Percentiles rank a stretch among this genome's conserved stretches.
Evolutionary conservation across 768 basidiomycete genomes (phyloP).

Genomic region (Russula vinacea): DNA sequence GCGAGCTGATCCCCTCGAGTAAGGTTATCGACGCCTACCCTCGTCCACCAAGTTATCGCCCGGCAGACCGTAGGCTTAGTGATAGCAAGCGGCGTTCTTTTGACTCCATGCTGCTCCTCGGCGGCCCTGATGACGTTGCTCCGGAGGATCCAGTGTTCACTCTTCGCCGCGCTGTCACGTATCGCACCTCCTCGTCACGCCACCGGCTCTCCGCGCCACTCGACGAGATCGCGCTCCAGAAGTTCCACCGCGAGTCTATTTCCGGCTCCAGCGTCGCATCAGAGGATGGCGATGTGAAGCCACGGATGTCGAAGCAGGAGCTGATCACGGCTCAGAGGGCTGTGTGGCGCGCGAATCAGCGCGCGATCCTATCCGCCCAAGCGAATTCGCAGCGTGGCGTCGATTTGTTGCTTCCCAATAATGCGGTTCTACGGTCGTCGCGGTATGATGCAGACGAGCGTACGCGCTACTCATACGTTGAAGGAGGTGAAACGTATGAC

Average conservation of each 20-base stretch:
- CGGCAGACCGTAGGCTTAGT: constrained; percentile 55
- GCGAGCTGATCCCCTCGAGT: constrained; percentile 72
- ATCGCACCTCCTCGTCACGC: constrained; percentile 67
- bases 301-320: constrained; percentile 66
- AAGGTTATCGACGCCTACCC: constrained; percentile 82
- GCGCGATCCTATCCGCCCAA: constrained; percentile 81
- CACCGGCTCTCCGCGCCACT: constrained; percentile 71
- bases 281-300: constrained; percentile 45
- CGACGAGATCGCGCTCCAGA: constrained; percentile 78
- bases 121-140: constrained; percentile 67
- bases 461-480: constrained; percentile 92
- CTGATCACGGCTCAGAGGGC: constrained; percentile 93
- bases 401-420: constrained; percentile 83
- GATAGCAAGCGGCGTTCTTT: constrained; percentile 81
- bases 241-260: constrained; percentile 64
- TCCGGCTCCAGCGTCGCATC: constrained; percentile 56
- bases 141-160: constrained; percentile 87
- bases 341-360: constrained; percentile 78
- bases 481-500: constrained; percentile 89
- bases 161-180: constrained; percentile 76
- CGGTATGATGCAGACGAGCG: constrained; percentile 65
- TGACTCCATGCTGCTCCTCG: constrained; percentile 72
- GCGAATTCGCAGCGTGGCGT: constrained; percentile 82
- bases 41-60: constrained; percentile 66
- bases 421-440: constrained; percentile 80